Evolutionary conservation across 257 asterid genomes (phyloP).

Genomic region (Solanum rostratum): DNA sequence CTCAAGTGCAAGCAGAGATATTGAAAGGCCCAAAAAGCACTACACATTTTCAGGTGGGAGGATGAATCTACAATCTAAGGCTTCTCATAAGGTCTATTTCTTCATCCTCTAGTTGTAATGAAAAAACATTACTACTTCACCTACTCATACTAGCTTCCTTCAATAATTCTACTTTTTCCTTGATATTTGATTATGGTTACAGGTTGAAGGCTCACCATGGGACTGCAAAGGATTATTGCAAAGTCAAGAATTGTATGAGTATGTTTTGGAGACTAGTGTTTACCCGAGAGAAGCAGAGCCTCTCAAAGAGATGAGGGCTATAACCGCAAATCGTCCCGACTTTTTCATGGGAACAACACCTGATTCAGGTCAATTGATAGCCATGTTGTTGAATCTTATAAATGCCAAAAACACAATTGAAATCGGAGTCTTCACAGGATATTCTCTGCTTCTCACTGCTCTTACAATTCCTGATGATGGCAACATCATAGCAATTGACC

Average conservation of each 20-base stretch:
- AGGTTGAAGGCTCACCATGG: no score
- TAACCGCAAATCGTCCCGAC: background rate
- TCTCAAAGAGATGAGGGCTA: background rate
- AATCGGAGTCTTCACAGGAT: conserved; percentile 25
- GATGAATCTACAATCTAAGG: background rate
- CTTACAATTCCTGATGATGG: conserved; percentile 21
- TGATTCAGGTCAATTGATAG: conserved; percentile 16
- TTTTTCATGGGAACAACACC: conserved; percentile 10
- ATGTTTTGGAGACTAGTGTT: background rate
- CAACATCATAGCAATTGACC: conserved; percentile 25
- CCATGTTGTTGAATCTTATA: conserved; percentile 4
- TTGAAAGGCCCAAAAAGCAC: background rate
- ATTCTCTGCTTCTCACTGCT: conserved; percentile 19
- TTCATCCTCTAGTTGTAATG: no score
- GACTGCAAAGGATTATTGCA: no score
- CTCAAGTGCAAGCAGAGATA: no score
- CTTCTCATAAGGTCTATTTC: background rate
- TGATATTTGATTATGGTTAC: no score
- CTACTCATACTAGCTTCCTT: no score
- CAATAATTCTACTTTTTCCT: no score
- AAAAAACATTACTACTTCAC: no score
- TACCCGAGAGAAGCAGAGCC: background rate
- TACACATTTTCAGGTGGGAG: background rate
- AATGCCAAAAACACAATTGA: conserved; percentile 17
- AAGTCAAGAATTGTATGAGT: no score